Conservation (phyloP, 176 grass and related monocot genomes). For the Lolium multiflorum region DNA sequence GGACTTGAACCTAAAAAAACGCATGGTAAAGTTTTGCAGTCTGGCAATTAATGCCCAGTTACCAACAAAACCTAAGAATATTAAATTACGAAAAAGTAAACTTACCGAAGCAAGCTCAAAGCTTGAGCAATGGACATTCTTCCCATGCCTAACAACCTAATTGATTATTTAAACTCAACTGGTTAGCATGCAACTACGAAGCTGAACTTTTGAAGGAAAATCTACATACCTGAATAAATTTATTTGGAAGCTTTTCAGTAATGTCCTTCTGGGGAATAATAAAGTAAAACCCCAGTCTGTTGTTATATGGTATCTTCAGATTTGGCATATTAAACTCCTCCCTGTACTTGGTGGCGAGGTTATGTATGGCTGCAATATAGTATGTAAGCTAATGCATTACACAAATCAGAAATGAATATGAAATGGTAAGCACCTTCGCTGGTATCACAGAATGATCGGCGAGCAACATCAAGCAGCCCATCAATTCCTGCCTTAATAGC, state of each 20-base stretch:
- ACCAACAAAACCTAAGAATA: constrained; percentile 28
- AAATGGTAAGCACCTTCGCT: constrained; percentile 73
- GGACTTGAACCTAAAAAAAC: constrained; percentile 10
- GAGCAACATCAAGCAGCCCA: constrained; percentile 89
- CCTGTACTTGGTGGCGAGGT: constrained; percentile 78
- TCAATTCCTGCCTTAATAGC: constrained; percentile 92
- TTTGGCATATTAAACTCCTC: constrained; percentile 90
- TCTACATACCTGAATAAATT: constrained; percentile 82
- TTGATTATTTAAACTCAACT: constrained; percentile 33
- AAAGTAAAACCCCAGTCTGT: constrained; percentile 87
- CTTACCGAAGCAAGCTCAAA: constrained; percentile 97
- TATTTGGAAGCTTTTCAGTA: constrained; percentile 77
- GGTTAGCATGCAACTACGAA: constrained; percentile 44
- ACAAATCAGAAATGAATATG: constrained; percentile 4
- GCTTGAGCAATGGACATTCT: constrained; percentile 93
- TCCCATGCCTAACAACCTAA: constrained; percentile 96
- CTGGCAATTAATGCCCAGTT: not conserved
- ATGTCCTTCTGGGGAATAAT: constrained; percentile 92
- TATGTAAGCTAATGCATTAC: constrained; percentile 29
- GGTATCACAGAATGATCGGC: constrained; percentile 88
- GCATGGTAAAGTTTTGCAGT: not conserved
- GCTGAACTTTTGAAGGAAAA: constrained; percentile 37
- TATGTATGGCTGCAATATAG: constrained; percentile 74
- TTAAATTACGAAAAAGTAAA: constrained; percentile 37
- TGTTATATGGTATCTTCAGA: constrained; percentile 86